These are phyloP conservation scores for Physcomitrellopsis africana DNA, from an alignment of 225 moss, liverwort and hornwort genomes.

Conservation along the genomic window DNA sequence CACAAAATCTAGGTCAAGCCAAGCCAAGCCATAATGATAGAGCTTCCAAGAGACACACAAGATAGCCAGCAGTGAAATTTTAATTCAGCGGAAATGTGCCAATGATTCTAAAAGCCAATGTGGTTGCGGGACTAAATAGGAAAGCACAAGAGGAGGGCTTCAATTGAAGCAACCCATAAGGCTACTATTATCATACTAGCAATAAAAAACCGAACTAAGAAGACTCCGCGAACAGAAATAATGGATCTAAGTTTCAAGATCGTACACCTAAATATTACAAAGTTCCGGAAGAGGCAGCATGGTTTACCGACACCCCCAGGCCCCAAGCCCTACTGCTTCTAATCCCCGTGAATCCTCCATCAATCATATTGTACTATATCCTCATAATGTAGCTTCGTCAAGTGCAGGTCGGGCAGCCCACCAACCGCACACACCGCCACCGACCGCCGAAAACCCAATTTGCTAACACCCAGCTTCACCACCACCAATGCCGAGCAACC, in stretches of 20 bases:
- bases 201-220: neutral
- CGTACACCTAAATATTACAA: slow-evolving; percentile 43
- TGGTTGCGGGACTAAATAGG: too few species aligned
- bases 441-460: slow-evolving; percentile 36
- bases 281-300: slow-evolving; percentile 16
- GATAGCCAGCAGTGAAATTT: neutral
- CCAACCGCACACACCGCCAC: neutral
- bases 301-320: slow-evolving; percentile 5
- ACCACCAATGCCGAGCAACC: neutral
- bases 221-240: slow-evolving; percentile 18
- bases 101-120: too few species aligned
- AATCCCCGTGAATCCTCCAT: slow-evolving; percentile 13
- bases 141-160: too few species aligned
- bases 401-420: neutral
- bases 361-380: neutral
- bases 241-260: slow-evolving; percentile 30
- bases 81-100: neutral
- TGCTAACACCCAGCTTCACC: slow-evolving; percentile 15
- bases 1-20: neutral
- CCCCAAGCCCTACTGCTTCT: slow-evolving; percentile 13
- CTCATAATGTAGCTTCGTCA: neutral
- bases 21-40: neutral
- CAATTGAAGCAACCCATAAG: too few species aligned
- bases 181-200: too few species aligned
- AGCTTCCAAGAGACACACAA: neutral